Evolutionary conservation across 345 rosid species (phyloP), one percentile per base, ranked within the genome.

Genomic region (Moricandia moricandioides): DNA sequence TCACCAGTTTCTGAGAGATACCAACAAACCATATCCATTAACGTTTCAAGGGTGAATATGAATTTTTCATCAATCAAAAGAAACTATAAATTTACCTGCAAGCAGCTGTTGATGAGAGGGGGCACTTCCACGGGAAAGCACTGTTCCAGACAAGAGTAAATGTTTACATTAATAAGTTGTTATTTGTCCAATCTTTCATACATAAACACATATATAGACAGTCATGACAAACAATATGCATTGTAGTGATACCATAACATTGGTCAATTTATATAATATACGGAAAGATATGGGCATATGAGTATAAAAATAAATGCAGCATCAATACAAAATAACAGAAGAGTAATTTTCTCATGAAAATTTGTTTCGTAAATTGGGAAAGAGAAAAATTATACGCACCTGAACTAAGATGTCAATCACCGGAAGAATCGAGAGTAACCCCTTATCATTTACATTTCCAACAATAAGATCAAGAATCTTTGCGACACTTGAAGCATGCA

Each of bases 61-160:
- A 35, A 33, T 65, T 29, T 68, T 62, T 47, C 63, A 16, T 62
- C 57, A 70, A 71, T 70, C 27, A 33, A 69, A 35, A 14, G 70
- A 62, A 8, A 29, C 52, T 49, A 18, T 58, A 49, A 67, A 55
- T 74, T 77, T 79, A 92, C 99, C 83, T 92, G 96, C 62, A 95
- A 83, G 71, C 97, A 86, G 70, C 96, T 82, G 86, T 78, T 80
- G 80, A 95, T 89, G 77, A 90, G 78, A 11, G 91, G 91, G 3
- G 99, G 98, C 71, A 89, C 96, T 79, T 95, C 92, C 43, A 72
- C 67, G 9, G 98, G 94, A 78, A 89, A 95, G 79, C 98, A 95
- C 99, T 95, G 85, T 80, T 72, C 73, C 56, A 74, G 18, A 30
- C 37, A 58, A 40, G 77, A 35, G 5, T 4, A 57, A 47, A 52